phyloP scores from a whole-genome alignment of 768 basidiomycete species.

The Amyloporia xantha region DNA sequence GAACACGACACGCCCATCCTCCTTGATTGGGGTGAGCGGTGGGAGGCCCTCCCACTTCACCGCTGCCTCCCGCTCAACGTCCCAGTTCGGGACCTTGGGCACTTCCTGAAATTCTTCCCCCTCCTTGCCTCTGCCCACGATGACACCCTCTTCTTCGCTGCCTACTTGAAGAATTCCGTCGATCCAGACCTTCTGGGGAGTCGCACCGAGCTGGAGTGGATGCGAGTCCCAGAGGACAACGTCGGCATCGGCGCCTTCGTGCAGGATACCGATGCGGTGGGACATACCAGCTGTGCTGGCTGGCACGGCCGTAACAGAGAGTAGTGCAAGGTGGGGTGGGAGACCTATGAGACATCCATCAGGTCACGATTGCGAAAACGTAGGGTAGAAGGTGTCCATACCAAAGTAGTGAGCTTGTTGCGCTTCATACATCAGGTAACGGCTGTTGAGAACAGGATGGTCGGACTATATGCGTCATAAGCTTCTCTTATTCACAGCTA shows the following conservation, averaged over 20 bases:
- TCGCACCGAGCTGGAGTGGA: conserved; percentile 38
- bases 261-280: conserved; percentile 70
- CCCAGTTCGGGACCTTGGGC: conserved; percentile 65
- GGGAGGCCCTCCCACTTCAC: conserved; percentile 69
- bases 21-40: conserved; percentile 46
- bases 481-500: neutral
- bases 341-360: conserved; percentile 26
- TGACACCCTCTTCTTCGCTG: conserved; percentile 24
- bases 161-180: conserved; percentile 75
- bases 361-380: neutral
- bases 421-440: conserved; percentile 77
- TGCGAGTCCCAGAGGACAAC: conserved; percentile 38
- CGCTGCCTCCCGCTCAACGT: conserved; percentile 56
- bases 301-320: conserved; percentile 67
- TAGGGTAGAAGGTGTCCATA: neutral
- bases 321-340: conserved; percentile 58
- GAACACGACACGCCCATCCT: conserved; percentile 46
- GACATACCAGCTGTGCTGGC: conserved; percentile 70
- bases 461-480: conserved; percentile 42
- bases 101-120: conserved; percentile 25
- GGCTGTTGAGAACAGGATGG: conserved; percentile 58
- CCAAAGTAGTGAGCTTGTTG: conserved; percentile 82
- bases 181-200: conserved; percentile 61
- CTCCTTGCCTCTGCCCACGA: conserved; percentile 21
- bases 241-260: conserved; percentile 32